Evolutionary conservation across 345 rosid species (phyloP).

Genomic region (Acer saccharum): DNA sequence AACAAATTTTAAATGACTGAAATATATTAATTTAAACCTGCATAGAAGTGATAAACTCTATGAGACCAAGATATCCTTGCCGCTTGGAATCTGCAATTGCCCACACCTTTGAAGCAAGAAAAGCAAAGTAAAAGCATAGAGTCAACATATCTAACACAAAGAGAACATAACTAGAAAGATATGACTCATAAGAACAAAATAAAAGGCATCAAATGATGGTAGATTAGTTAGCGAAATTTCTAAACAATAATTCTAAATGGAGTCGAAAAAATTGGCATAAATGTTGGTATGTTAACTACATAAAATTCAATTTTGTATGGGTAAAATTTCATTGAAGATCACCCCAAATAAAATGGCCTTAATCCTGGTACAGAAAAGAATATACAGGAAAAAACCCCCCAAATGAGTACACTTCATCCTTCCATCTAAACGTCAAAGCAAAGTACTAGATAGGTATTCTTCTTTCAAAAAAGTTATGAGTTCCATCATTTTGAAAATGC

Average conservation of each 20-base stretch:
- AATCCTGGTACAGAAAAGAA: not conserved
- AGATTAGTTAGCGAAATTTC: not conserved
- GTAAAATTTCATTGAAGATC: not conserved
- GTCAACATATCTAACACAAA: conserved; percentile 11
- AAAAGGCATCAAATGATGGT: not conserved
- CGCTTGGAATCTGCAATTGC: conserved; percentile 89
- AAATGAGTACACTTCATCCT: not conserved
- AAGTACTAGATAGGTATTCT: no score
- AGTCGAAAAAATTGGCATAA: not conserved
- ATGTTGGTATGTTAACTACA: not conserved
- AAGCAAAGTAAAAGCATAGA: conserved; percentile 3
- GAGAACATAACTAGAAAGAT: not conserved
- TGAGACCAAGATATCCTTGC: conserved; percentile 81
- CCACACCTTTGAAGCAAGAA: conserved; percentile 63
- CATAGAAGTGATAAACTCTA: conserved; percentile 74
- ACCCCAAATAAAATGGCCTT: not conserved
- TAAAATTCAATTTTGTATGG: no score
- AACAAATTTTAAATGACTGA: not conserved
- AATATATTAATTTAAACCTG: conserved; percentile 40
- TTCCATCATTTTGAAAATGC: no score
- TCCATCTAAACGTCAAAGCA: not conserved
- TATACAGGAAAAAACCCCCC: not conserved
- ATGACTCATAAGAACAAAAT: not conserved
- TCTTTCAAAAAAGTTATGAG: no score
- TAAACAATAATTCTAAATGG: not conserved